A percentile compares a stretch with the other conserved stretches of the same genome.
Conservation (phyloP, 495 filamentous ascomycete species). For the Trichoderma gamsii region DNA sequence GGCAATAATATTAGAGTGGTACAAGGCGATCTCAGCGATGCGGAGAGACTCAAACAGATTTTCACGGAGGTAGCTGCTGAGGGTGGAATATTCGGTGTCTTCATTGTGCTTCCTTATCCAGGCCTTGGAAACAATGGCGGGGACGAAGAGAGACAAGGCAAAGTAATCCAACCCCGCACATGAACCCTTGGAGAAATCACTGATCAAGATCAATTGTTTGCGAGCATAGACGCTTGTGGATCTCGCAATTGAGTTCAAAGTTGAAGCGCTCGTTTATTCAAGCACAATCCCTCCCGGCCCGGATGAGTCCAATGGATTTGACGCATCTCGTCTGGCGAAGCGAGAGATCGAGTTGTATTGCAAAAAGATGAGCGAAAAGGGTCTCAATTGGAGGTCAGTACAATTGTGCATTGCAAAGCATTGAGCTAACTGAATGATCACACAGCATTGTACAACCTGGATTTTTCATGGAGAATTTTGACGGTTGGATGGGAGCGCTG, state of each 20-base stretch:
- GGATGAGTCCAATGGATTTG: slow-evolving; percentile 18
- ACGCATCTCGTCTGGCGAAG: slow-evolving; percentile 24
- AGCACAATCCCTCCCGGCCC: slow-evolving; percentile 23
- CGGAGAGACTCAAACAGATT: slow-evolving; percentile 22
- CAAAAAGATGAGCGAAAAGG: slow-evolving; percentile 22
- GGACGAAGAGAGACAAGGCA: slow-evolving; percentile 26
- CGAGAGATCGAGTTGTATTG: slow-evolving; percentile 25
- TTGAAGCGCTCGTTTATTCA: slow-evolving; percentile 28
- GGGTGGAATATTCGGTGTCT: slow-evolving; percentile 32
- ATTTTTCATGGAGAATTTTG: slow-evolving; percentile 40
- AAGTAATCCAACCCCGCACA: slow-evolving; percentile 17
- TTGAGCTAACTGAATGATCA: slow-evolving; percentile 1
- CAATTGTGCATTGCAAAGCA: slow-evolving; percentile 19
- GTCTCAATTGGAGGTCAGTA: slow-evolving; percentile 31
- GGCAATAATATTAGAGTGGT: slow-evolving; percentile 24
- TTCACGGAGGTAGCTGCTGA: slow-evolving; percentile 22
- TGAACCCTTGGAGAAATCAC: background rate
- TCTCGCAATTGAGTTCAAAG: slow-evolving; percentile 25
- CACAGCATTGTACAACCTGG: slow-evolving; percentile 35
- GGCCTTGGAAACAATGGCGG: slow-evolving; percentile 25
- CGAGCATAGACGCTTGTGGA: slow-evolving; percentile 23
- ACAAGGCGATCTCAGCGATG: slow-evolving; percentile 31
- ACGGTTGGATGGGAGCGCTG: slow-evolving; percentile 25
- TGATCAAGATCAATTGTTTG: background rate
- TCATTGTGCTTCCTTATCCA: slow-evolving; percentile 29